Evolutionary conservation across 352 stramenopile species (phyloP).

Genomic region (Phytophthora idaei): DNA sequence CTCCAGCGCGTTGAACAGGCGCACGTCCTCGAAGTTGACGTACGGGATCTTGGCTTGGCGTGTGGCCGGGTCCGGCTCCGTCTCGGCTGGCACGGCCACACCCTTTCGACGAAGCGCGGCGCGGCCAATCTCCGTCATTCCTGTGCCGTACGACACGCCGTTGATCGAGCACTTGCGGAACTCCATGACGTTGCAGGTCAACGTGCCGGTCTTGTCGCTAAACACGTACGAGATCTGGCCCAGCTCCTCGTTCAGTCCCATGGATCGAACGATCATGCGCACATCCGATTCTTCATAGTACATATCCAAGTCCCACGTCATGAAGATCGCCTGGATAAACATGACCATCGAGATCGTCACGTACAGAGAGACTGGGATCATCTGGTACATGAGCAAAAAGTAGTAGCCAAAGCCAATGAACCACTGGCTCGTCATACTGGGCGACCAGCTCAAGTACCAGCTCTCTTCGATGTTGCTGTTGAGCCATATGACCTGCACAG

Average conservation of each 20-base stretch:
- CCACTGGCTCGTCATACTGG: conserved; percentile 54
- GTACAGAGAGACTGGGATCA: conserved; percentile 98
- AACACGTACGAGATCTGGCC: conserved; percentile 93
- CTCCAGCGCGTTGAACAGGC: conserved; percentile 54
- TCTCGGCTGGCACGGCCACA: conserved; percentile 54
- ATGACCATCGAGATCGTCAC: conserved; percentile 97
- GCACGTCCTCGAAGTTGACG: conserved; percentile 80
- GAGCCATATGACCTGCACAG: conserved; percentile 68
- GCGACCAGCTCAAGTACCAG: conserved; percentile 60
- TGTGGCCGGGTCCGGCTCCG: conserved; percentile 23
- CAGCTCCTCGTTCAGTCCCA: conserved; percentile 91
- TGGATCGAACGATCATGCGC: conserved; percentile 80
- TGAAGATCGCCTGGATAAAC: conserved; percentile 94
- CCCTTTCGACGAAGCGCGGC: conserved; percentile 71
- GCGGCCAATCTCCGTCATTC: conserved; percentile 81
- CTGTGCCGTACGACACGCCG: conserved; percentile 91
- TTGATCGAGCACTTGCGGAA: conserved; percentile 96
- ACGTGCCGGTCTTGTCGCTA: conserved; percentile 94
- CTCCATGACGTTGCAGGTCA: conserved; percentile 95
- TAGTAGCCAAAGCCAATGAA: conserved; percentile 91
- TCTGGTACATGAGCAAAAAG: conserved; percentile 96
- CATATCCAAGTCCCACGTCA: conserved; percentile 92
- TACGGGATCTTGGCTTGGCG: conserved; percentile 57
- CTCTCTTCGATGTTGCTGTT: conserved; percentile 50
- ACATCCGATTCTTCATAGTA: conserved; percentile 93